Percentiles rank a stretch among this genome's conserved stretches.
These are phyloP conservation scores for Myxozyma geophila DNA, from an alignment of 805 yeast genomes.

Conservation along the genomic window DNA sequence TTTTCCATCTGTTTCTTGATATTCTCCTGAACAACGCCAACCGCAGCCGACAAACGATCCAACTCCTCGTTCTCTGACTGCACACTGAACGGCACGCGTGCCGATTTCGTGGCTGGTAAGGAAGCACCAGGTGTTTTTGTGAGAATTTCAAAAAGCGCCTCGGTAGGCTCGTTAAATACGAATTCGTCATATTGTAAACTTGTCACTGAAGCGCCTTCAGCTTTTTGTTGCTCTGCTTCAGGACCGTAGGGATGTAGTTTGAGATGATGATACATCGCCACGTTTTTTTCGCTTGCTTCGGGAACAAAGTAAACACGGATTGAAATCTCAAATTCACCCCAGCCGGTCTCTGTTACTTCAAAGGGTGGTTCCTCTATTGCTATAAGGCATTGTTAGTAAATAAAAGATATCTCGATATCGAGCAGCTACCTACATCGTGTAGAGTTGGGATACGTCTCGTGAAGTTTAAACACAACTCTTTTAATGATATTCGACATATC, in stretches of 20 bases:
- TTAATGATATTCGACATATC: constrained; percentile 82
- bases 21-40: constrained; percentile 52
- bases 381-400: background rate
- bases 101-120: constrained; percentile 46
- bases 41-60: constrained; percentile 56
- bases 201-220: constrained; percentile 52
- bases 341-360: constrained; percentile 95
- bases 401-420: background rate
- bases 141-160: constrained; percentile 75
- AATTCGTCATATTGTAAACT: constrained; percentile 81
- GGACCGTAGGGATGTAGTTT: constrained; percentile 83
- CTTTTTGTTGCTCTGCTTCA: constrained; percentile 43
- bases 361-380: constrained; percentile 88
- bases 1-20: constrained; percentile 50
- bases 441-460: constrained; percentile 89
- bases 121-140: constrained; percentile 63
- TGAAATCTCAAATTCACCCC: constrained; percentile 98
- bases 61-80: constrained; percentile 70
- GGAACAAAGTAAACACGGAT: constrained; percentile 83
- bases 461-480: constrained; percentile 90
- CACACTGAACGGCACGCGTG: constrained; percentile 48
- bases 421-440: constrained; percentile 54
- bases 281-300: constrained; percentile 86
- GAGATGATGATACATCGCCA: constrained; percentile 84
- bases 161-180: constrained; percentile 95